Evolutionary conservation across 2,329 filamentous ascomycete genomes (phyloP), one percentile per base, ranked within the genome.

Genomic region (Podosphaera fusca): DNA sequence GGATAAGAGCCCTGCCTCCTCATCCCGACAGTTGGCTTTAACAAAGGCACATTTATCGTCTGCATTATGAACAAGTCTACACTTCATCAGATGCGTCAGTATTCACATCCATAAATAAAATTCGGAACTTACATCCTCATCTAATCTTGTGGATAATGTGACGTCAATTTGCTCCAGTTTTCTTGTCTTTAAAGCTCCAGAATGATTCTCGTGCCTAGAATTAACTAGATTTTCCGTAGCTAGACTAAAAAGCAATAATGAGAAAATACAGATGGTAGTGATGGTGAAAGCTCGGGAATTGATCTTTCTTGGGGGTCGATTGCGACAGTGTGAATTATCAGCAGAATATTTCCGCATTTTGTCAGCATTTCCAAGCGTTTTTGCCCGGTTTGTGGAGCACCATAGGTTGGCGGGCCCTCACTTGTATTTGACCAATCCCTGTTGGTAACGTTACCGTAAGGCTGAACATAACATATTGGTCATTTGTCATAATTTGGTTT

Each of bases 41-140:
- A 96, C 80, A 70, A 92, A 96, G 63, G 81, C 81, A 73, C 92
- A 98, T 71, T 95, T 80, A 68, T 98, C 85, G 59, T 74, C 66
- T 56, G 81, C 84, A 53, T 78, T 71, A 69, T 92, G 87, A 57
- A 98, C 87, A 38, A 85, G 72, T 59, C 82, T 82, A 67, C 92
- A 98, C 73, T 89, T 55, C 35, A 42, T 29, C 36, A 21, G n/a
- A 42, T 8, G 53, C 30, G 29, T 12, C 40, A 60, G 52, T 36
- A 42, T 38, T 14, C 33, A 51, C 14, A 55, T 34, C 52, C 33
- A 33, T 47, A 40, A 5, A 55, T 35, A n/a, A 29, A 12, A 54
- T 55, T 33, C n/a, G 14, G 3, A 46, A 55, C 62, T 38, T 55
- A 68, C 67, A 62, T 68, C 66, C 59, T 67, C 62, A 49, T 67